Conservation (phyloP, 2,329 filamentous ascomycete species). For the Conoideocrella luteorostrata region DNA sequence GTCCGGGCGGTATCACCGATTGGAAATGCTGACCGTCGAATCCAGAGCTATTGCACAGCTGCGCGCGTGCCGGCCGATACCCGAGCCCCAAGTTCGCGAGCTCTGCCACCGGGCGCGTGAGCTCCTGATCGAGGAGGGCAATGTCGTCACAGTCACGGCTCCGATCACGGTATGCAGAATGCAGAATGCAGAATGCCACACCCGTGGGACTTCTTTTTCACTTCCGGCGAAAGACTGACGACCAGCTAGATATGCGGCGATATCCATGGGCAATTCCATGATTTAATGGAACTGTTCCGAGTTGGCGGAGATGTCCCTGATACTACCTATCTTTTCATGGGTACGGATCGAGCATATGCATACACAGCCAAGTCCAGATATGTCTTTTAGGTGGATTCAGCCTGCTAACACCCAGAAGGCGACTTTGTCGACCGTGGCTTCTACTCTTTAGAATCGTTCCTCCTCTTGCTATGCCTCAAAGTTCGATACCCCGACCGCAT, state of each 20-base stretch:
- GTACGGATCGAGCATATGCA: conserved; percentile 43
- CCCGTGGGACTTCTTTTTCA: too few relatives aligned
- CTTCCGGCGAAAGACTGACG: too few relatives aligned
- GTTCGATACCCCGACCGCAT: conserved; percentile 96
- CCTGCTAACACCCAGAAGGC: conserved; percentile 40
- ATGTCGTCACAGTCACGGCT: conserved; percentile 90
- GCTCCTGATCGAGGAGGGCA: conserved; percentile 93
- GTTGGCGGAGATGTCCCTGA: conserved; percentile 92
- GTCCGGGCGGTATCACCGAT: too few relatives aligned
- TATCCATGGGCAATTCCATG: conserved; percentile 95
- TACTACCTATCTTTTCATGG: conserved; percentile 97
- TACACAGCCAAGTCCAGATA: too few relatives aligned
- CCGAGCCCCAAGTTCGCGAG: conserved; percentile 90
- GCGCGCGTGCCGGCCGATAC: conserved; percentile 91
- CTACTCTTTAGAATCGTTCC: conserved; percentile 95
- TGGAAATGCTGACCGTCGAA: too few relatives aligned
- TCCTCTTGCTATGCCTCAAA: conserved; percentile 91
- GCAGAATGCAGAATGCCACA: too few relatives aligned
- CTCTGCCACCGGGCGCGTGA: conserved; percentile 96
- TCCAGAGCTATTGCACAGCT: conserved; percentile 86
- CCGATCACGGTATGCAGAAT: conserved; percentile 74
- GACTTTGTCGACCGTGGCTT: conserved; percentile 98
- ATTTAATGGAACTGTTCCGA: conserved; percentile 92
- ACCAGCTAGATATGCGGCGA: conserved; percentile 91
- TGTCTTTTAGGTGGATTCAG: not conserved